Evolutionary conservation across 2,329 filamentous ascomycete genomes (phyloP).

Genomic region (Lojkania enalia): DNA sequence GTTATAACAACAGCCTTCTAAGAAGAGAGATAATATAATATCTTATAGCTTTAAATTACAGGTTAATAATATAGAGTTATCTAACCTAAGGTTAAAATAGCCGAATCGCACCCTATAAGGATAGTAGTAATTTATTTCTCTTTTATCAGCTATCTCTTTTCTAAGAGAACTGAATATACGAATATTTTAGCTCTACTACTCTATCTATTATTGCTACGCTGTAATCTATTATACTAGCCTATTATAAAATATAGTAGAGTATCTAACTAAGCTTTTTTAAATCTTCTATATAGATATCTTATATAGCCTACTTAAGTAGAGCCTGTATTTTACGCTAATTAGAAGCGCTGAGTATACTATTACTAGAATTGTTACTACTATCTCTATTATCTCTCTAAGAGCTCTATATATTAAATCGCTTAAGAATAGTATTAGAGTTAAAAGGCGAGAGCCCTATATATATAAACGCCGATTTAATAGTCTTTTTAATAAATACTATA

Average conservation of each 20-base stretch:
- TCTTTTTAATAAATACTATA: background rate
- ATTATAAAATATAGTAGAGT: constrained; percentile 6
- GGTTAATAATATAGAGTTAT: no score
- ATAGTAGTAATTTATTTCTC: no score
- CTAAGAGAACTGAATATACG: no score
- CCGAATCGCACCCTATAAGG: no score
- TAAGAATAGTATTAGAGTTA: constrained; percentile 1
- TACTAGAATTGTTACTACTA: background rate
- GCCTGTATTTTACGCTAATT: constrained; percentile 12
- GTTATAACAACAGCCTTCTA: no score
- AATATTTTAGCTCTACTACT: no score
- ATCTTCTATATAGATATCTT: constrained; percentile 5
- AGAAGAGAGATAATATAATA: no score
- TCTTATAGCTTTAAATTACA: no score
- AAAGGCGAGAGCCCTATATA: background rate
- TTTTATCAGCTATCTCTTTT: no score
- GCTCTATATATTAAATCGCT: constrained; percentile 1
- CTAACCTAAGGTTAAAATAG: no score
- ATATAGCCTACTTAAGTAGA: constrained; percentile 7
- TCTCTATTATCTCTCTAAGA: background rate
- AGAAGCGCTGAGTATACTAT: constrained; percentile 11
- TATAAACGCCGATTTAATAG: constrained; percentile 1
- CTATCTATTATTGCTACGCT: no score
- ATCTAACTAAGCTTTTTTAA: constrained; percentile 3
- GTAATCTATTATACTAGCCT: no score